Conservation (phyloP, 306 rosid species). For the Castanospermum australe region DNA sequence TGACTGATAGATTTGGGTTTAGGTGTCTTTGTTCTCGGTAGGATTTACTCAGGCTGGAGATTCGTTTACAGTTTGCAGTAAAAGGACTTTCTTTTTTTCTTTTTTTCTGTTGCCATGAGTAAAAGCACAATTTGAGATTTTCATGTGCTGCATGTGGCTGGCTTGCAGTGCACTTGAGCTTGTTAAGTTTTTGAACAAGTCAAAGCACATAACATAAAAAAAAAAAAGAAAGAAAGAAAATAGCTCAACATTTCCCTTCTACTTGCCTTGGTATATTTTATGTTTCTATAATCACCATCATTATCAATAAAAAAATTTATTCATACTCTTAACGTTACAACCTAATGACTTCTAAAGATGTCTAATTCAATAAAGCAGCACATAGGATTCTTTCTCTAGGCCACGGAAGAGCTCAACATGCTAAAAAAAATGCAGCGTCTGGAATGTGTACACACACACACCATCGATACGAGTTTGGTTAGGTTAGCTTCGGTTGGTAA, state of each 20-base stretch:
- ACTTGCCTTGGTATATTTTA: neutral
- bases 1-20: conserved; percentile 17
- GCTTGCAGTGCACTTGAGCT: neutral
- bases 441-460: neutral
- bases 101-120: neutral
- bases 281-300: neutral
- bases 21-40: neutral
- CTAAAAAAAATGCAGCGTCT: neutral
- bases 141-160: too few species aligned
- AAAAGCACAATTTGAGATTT: neutral
- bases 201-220: neutral
- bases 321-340: neutral
- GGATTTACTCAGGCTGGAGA: conserved; percentile 4
- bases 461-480: neutral
- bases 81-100: neutral
- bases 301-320: neutral
- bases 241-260: neutral
- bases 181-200: neutral
- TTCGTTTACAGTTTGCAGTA: neutral
- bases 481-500: neutral
- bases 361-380: neutral
- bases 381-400: neutral
- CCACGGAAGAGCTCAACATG: neutral
- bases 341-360: neutral
- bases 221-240: neutral